Evolutionary conservation across 2,329 filamentous ascomycete species (phyloP).

Genomic region (Blastomyces percursus): DNA sequence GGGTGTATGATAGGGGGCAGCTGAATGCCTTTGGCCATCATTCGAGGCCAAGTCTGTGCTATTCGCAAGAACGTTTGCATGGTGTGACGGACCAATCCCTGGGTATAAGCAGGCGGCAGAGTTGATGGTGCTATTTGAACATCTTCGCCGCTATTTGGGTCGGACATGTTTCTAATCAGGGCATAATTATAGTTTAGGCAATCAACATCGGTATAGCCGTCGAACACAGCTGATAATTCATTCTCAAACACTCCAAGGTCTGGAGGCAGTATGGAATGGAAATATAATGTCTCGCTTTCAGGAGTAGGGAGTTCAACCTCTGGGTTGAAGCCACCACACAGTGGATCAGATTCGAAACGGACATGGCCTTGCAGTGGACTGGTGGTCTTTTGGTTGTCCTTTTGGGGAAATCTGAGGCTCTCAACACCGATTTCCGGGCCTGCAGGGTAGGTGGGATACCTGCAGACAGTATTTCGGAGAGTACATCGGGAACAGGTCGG

Average conservation of each 20-base stretch:
- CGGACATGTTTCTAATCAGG: conserved; percentile 1
- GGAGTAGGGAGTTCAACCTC: background rate
- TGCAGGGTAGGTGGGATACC: background rate
- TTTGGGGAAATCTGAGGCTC: background rate
- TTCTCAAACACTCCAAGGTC: background rate
- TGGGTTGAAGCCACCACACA: background rate
- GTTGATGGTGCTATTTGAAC: background rate
- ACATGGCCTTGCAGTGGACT: background rate
- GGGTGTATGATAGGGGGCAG: conserved; percentile 30
- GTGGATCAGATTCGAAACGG: background rate
- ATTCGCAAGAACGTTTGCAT: conserved; percentile 27
- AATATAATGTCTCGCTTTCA: background rate
- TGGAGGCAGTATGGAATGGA: background rate
- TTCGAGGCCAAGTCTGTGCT: conserved; percentile 30
- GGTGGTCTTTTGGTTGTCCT: background rate
- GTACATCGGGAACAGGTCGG: conserved; percentile 1
- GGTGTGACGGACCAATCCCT: conserved; percentile 15
- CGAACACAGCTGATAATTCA: background rate
- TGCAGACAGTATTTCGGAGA: background rate
- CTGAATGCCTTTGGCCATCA: conserved; percentile 29
- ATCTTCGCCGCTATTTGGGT: background rate
- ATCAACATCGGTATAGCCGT: background rate
- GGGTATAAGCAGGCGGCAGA: background rate
- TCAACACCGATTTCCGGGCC: background rate
- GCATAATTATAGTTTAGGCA: background rate